Base-by-base conservation (phyloP, 148 eudicot genomes). In the Rhododendron mucronatum region DNA sequence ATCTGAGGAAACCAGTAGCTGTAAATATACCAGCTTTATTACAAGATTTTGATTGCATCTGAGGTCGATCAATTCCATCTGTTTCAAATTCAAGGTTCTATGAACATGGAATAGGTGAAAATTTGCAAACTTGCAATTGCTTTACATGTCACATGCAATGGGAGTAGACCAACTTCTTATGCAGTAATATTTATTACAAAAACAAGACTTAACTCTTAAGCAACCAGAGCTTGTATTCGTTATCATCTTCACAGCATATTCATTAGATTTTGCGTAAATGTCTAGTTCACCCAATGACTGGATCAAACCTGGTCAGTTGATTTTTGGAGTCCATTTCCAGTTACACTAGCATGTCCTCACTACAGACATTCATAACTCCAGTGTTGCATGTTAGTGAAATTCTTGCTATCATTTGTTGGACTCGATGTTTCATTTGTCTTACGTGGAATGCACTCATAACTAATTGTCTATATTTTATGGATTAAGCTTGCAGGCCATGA, bases 401-500 rank as follows among this genome's bases (percentile, higher is more conserved):
- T 59, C 53, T 77, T 23, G 21, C 20, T 61, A 8, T 23, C 39
- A 35, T 39, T 61, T 57, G 44, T 44, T 57, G 82, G 73, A 33
- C 35, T 80, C 61, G 11, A 75, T 57, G 63, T 69, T 51, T 73
- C 39, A 9, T 30, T 39, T 21, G 12, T 33, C 3, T 89, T 67
- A 3, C 44, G 33, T 80, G 41, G 11, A 21, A 81, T 37, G 33
- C 48, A 47, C 59, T 13, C 23, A 53, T 35, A 67, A 16, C n/a
- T 61, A 84, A 82, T 20, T 18, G 85, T 63, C 85, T 10, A 5
- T 81, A 63, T 88, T 85, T 84, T 30, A 79, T 82, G 81, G 76
- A 37, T 81, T 65, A 83, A 97, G 99, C 99, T 96, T 80, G 99
- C 99, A 87, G 99, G 99, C 39, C 95, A 94, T 91, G 96, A 91